Evolutionary conservation across 768 basidiomycete species (phyloP), one percentile per base, ranked within the genome.

Genomic region (Kwoniella sp.): DNA sequence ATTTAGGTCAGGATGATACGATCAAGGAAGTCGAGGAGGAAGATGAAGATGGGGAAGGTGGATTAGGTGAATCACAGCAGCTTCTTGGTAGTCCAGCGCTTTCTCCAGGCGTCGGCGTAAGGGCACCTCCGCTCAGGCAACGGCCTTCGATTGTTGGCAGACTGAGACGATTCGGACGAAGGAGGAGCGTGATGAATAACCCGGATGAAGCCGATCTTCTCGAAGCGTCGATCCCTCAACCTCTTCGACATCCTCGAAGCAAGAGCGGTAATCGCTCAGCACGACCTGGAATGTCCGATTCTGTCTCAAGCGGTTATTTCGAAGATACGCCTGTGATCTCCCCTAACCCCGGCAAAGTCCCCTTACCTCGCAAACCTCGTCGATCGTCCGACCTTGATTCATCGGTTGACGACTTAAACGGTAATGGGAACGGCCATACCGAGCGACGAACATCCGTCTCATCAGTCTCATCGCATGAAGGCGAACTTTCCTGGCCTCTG

Each of bases 1-100:
- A 79, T 40, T 56, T 75, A 0, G 63, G 58, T 9, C 59, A 58
- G n/a, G 73, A 76, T 36, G 74, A 71, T 56, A 63, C 71, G 0
- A 77, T 72, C 44, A 72, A 80, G 30, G 79, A 80, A 48, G 77
- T 74, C 25, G 71, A 76, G 12, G 78, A 74, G 27, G 73, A 74
- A 24, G 74, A 77, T 5, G 74, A 67, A 8, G 72, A 58, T 19
- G 61, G 56, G 17, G 50, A 53, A 40, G 55, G 33, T 15, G 37
- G 30, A 54, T 26, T 57, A 13, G 49, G 47, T 24, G 65, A 53
- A 40, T 36, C 46, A 8, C 59, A 55, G 51, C 65, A 71, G 36
- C 60, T 33, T 21, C 58, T 68, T 27, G 25, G 68, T 21, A 55
- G 55, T 58, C 62, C 57, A 0, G 17, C 49, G 10, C 15, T 58